phyloP scores from a whole-genome alignment of 805 yeast genomes.

The Barnettozyma pratensis region DNA sequence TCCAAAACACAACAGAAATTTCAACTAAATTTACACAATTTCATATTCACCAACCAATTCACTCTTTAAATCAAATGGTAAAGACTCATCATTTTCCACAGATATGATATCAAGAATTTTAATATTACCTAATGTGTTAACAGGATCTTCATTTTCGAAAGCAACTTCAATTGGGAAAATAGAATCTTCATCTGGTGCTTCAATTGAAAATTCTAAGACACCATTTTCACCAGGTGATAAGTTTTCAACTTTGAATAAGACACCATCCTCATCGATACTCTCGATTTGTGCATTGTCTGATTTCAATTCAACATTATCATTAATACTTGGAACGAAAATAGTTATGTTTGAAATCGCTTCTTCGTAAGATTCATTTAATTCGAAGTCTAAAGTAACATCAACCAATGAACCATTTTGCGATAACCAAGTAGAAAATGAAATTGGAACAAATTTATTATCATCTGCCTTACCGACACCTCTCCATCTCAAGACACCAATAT shows the following conservation, averaged over 20 bases:
- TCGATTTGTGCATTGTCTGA: conserved; percentile 51
- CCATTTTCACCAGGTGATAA: conserved; percentile 55
- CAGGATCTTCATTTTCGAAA: conserved; percentile 46
- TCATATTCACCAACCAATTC: conserved; percentile 45
- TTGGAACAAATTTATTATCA: conserved; percentile 51
- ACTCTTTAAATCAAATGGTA: conserved; percentile 66
- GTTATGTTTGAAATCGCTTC: conserved; percentile 48
- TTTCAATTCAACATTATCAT: conserved; percentile 47
- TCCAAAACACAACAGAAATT: background rate
- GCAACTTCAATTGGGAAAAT: conserved; percentile 83
- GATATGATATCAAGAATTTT: conserved; percentile 54
- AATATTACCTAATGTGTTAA: conserved; percentile 59
- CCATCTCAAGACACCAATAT: conserved; percentile 92
- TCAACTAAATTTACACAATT: background rate
- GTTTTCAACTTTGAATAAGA: conserved; percentile 56
- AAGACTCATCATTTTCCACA: conserved; percentile 45
- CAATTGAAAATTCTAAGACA: conserved; percentile 73
- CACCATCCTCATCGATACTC: conserved; percentile 62
- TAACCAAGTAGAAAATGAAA: conserved; percentile 83
- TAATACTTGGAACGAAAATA: conserved; percentile 62
- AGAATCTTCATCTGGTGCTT: conserved; percentile 66
- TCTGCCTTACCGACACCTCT: conserved; percentile 63
- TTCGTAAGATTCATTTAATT: conserved; percentile 45
- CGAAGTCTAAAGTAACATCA: conserved; percentile 86
- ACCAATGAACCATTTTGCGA: conserved; percentile 54